Percentiles rank a stretch among this genome's conserved stretches.
Evolutionary conservation across 306 rosid genomes (phyloP).

Genomic region (Senna tora): DNA sequence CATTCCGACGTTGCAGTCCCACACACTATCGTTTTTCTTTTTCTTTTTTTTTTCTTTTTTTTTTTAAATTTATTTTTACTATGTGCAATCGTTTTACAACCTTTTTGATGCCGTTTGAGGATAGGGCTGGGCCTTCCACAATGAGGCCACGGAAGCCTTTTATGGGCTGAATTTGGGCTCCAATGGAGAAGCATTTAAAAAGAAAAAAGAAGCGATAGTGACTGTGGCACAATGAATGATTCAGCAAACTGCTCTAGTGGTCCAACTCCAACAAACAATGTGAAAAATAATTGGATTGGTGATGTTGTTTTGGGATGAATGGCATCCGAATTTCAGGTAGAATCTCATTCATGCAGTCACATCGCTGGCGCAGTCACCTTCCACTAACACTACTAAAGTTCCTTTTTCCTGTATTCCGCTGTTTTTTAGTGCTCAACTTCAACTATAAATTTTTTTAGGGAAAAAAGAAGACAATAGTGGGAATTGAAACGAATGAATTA

Average conservation of each 20-base stretch:
- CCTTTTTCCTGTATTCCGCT: constrained; percentile 1
- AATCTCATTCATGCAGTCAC: constrained; percentile 15
- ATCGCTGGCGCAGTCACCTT: constrained; percentile 26
- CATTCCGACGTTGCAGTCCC: background rate
- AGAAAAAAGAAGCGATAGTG: background rate
- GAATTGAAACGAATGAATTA: constrained; percentile 23
- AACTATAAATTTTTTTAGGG: background rate
- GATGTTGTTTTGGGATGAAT: constrained; percentile 34
- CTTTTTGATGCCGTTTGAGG: background rate
- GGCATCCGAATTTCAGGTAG: constrained; percentile 22
- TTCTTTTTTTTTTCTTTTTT: background rate
- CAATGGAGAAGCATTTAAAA: background rate
- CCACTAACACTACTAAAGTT: constrained; percentile 34
- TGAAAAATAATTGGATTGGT: constrained; percentile 25
- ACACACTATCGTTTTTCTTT: background rate
- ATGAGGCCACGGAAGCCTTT: background rate
- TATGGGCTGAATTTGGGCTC: background rate
- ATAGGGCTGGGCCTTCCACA: constrained; percentile 13
- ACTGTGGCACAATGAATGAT: constrained; percentile 19
- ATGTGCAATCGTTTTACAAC: background rate
- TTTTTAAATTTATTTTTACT: background rate
- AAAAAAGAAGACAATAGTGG: background rate
- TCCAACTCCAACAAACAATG: constrained; percentile 30
- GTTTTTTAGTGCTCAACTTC: constrained; percentile 25
- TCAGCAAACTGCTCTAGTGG: constrained; percentile 34